Percentiles rank a stretch among this genome's conserved stretches.
phyloP scores from a whole-genome alignment of 2,329 filamentous ascomycete genomes.

The Exophiala xenobiotica region DNA sequence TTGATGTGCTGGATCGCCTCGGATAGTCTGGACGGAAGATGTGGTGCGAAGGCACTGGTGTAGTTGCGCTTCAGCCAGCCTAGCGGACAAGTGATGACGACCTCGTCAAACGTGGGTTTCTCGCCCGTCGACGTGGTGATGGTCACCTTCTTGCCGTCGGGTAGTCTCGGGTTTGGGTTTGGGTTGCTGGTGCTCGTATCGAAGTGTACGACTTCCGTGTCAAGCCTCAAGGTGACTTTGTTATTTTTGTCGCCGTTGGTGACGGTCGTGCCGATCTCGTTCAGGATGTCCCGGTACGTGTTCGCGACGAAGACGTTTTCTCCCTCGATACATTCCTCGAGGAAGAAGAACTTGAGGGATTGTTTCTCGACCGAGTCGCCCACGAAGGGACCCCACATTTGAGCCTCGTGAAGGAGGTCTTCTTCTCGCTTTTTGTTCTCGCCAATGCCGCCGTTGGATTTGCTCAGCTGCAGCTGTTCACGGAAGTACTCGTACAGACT shows the following conservation, averaged over 20 bases:
- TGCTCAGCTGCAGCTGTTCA: constrained; percentile 47
- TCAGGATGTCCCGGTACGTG: constrained; percentile 60
- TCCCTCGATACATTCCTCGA: constrained; percentile 66
- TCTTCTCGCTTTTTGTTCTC: constrained; percentile 42
- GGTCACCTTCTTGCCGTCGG: constrained; percentile 47
- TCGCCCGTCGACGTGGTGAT: constrained; percentile 42
- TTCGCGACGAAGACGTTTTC: constrained; percentile 63
- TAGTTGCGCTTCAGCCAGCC: constrained; percentile 54
- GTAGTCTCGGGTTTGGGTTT: no score
- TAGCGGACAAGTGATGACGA: constrained; percentile 53
- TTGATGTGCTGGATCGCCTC: constrained; percentile 50
- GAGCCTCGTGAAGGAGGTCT: constrained; percentile 52
- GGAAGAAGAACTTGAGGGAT: constrained; percentile 63
- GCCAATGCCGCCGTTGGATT: constrained; percentile 24
- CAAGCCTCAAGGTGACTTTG: constrained; percentile 45
- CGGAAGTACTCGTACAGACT: constrained; percentile 61
- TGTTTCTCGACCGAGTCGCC: constrained; percentile 60
- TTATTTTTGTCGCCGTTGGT: constrained; percentile 46
- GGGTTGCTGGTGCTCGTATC: no score
- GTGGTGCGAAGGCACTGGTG: constrained; percentile 45
- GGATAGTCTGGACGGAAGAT: constrained; percentile 43
- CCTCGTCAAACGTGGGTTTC: constrained; percentile 48
- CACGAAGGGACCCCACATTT: constrained; percentile 65
- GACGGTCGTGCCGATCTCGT: constrained; percentile 51
- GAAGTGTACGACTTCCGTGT: constrained; percentile 45